phyloP scores from a whole-genome alignment of 192 early-diverging fungal genomes.

The Backusella westeae region DNA sequence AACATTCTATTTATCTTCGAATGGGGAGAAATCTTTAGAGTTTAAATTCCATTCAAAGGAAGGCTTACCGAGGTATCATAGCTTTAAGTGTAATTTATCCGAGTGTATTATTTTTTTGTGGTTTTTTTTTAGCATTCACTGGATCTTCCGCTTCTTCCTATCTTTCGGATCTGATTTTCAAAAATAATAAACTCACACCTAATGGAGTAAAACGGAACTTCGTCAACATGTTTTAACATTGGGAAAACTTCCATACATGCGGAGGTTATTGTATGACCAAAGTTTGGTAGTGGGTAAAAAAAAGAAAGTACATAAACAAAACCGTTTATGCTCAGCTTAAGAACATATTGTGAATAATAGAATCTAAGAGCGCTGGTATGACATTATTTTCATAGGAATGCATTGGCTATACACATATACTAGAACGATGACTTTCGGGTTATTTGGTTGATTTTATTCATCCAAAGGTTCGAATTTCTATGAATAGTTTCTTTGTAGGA shows the following conservation, averaged over 20 bases:
- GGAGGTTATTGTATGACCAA: not conserved
- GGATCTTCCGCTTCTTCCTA: constrained; percentile 1
- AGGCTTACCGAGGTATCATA: not conserved
- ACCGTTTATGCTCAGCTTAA: not conserved
- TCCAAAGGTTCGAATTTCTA: not conserved
- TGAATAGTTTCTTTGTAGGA: not conserved
- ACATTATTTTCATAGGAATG: not conserved
- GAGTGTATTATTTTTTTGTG: not conserved
- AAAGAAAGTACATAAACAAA: not conserved
- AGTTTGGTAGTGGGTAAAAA: not conserved
- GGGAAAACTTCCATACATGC: not conserved
- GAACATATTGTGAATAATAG: not conserved
- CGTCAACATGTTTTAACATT: not conserved
- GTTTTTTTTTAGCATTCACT: not conserved
- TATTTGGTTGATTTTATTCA: not conserved
- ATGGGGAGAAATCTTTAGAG: not conserved
- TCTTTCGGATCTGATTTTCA: constrained; percentile 1
- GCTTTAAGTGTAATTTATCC: not conserved
- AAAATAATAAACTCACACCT: not conserved
- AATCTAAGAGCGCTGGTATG: not conserved
- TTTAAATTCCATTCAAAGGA: not conserved
- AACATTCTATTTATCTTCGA: not conserved
- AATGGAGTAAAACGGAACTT: not conserved
- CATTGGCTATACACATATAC: not conserved
- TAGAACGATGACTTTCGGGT: not conserved